Conservation (phyloP, 1,139 yeast genomes). For the Suhomyces maxii region DNA sequence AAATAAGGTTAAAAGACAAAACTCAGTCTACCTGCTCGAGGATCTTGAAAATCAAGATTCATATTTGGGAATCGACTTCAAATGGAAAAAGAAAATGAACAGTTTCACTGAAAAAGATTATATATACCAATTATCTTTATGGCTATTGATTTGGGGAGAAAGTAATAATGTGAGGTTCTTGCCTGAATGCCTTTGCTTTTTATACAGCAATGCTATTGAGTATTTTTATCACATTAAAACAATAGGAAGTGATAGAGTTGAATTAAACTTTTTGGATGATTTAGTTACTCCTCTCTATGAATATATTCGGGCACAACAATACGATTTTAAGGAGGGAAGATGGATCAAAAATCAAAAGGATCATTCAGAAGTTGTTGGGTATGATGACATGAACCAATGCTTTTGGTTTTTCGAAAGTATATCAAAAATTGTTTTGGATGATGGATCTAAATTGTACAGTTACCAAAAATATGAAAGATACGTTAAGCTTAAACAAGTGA, state of each 20-base stretch:
- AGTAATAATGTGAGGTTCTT: constrained; percentile 43
- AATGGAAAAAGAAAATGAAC: constrained; percentile 27
- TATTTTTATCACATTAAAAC: constrained; percentile 16
- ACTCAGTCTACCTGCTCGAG: constrained; percentile 12
- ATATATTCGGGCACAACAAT: constrained; percentile 45
- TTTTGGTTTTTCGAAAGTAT: constrained; percentile 79
- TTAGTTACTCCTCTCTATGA: constrained; percentile 74
- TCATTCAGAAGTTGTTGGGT: constrained; percentile 72
- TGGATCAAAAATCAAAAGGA: constrained; percentile 59
- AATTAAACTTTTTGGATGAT: constrained; percentile 51
- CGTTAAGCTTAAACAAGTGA: constrained; percentile 37
- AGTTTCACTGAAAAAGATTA: constrained; percentile 21
- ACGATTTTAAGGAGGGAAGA: constrained; percentile 32
- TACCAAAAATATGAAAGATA: constrained; percentile 50
- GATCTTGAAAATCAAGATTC: constrained; percentile 19
- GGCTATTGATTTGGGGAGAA: constrained; percentile 46
- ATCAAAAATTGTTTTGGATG: constrained; percentile 42
- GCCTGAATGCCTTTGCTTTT: constrained; percentile 45
- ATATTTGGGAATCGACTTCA: constrained; percentile 24
- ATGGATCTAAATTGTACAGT: constrained; percentile 41
- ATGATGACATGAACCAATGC: constrained; percentile 82
- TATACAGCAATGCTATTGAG: constrained; percentile 35
- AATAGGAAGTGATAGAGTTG: neutral
- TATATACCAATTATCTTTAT: constrained; percentile 33
- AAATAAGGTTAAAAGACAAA: neutral